These are phyloP conservation scores for Linanthus parryae DNA, from an alignment of 148 eudicot genomes.

Conservation along the genomic window DNA sequence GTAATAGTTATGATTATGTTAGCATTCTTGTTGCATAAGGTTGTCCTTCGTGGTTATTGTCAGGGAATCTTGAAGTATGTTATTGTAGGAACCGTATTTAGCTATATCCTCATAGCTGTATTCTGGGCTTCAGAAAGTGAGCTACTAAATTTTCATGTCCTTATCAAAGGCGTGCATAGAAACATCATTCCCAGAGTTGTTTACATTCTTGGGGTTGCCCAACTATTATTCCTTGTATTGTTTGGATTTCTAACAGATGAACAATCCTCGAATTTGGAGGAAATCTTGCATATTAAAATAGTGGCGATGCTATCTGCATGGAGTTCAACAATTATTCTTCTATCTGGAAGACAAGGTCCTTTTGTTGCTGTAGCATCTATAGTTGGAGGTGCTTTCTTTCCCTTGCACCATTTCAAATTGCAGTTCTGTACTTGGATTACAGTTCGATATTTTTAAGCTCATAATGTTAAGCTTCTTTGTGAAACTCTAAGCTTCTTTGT, in stretches of 20 bases:
- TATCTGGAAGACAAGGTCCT: constrained; percentile 93
- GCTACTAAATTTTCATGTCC: constrained; percentile 29
- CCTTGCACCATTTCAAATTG: no score
- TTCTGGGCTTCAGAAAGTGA: constrained; percentile 63
- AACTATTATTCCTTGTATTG: constrained; percentile 47
- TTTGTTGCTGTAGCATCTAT: constrained; percentile 57
- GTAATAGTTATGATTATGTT: constrained; percentile 39
- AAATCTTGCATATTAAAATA: constrained; percentile 34
- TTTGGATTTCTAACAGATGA: constrained; percentile 29
- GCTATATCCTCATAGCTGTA: constrained; percentile 56
- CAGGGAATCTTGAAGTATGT: constrained; percentile 40
- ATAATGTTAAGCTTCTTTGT: no score
- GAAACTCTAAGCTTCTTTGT: no score
- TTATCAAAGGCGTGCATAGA: constrained; percentile 30
- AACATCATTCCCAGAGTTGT: constrained; percentile 54
- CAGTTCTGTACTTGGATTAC: no score
- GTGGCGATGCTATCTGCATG: constrained; percentile 73
- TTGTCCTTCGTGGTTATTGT: constrained; percentile 21
- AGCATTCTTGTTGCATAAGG: constrained; percentile 43
- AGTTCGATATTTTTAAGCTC: no score
- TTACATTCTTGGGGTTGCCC: constrained; percentile 58
- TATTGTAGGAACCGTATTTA: constrained; percentile 43
- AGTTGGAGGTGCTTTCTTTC: constrained; percentile 59
- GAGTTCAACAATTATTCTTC: constrained; percentile 65
- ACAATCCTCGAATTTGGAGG: constrained; percentile 27